A percentile compares a stretch with the other conserved stretches of the same genome.
These are phyloP conservation scores for Nemophila menziesii DNA, from an alignment of 257 asterid genomes.

Conservation along the genomic window DNA sequence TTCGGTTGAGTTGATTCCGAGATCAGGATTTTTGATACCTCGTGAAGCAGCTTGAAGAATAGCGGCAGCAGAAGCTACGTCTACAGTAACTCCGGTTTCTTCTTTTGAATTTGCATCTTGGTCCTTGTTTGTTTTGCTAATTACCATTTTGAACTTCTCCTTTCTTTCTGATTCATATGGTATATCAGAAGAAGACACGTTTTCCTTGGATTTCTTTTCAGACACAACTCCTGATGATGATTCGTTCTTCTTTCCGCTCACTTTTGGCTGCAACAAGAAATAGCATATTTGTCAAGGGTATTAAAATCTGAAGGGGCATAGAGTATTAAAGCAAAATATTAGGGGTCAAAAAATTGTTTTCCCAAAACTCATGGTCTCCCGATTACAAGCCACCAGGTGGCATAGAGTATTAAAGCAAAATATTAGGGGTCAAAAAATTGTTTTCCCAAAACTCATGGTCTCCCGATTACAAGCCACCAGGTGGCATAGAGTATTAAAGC, in stretches of 20 bases:
- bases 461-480: too few relatives aligned
- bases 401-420: too few relatives aligned
- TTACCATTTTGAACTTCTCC: constrained; percentile 86
- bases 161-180: constrained; percentile 62
- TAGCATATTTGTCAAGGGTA: background rate
- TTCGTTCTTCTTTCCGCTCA: constrained; percentile 35
- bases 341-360: background rate
- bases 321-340: background rate
- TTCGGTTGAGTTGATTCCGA: constrained; percentile 26
- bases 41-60: constrained; percentile 84
- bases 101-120: constrained; percentile 34
- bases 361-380: background rate
- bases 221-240: constrained; percentile 22
- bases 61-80: constrained; percentile 76
- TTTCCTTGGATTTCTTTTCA: constrained; percentile 32
- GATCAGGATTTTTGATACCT: constrained; percentile 51
- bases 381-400: too few relatives aligned
- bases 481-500: too few relatives aligned
- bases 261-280: constrained; percentile 47
- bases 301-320: too few relatives aligned
- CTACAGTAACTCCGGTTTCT: constrained; percentile 44
- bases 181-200: constrained; percentile 24
- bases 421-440: too few relatives aligned
- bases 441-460: too few relatives aligned
- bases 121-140: constrained; percentile 74